Percentiles rank a stretch among this genome's conserved stretches.
These are phyloP conservation scores for Calendula officinalis DNA, from an alignment of 129 eudicot genomes.

Conservation along the genomic window DNA sequence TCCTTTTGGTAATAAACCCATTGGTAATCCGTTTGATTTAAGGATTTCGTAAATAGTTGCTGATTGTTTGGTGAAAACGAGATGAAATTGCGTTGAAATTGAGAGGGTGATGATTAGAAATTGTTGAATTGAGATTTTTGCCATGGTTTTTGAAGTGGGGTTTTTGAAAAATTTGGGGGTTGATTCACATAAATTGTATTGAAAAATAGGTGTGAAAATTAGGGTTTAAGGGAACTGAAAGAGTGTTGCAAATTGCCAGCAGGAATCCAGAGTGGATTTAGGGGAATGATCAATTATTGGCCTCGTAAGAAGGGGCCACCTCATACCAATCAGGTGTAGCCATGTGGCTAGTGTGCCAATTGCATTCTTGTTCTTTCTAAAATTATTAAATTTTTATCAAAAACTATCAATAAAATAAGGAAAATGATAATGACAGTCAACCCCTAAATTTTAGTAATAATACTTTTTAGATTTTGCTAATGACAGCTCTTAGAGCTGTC, in stretches of 20 bases:
- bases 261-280: conserved; percentile 60
- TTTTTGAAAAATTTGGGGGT: background rate
- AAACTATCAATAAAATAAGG: too few species aligned
- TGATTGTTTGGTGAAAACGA: conserved; percentile 18
- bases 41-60: conserved; percentile 62
- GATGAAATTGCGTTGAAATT: conserved; percentile 13
- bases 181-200: too few species aligned
- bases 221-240: conserved; percentile 44
- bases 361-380: conserved; percentile 7
- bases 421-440: too few species aligned
- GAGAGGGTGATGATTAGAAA: conserved; percentile 20
- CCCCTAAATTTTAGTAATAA: background rate
- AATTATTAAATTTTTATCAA: too few species aligned
- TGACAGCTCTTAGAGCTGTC: too few species aligned
- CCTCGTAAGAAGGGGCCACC: conserved; percentile 15
- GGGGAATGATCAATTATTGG: conserved; percentile 79
- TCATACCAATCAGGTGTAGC: conserved; percentile 21
- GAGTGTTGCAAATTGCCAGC: conserved; percentile 48
- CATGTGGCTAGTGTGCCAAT: conserved; percentile 29
- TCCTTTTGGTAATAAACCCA: conserved; percentile 77
- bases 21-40: conserved; percentile 55
- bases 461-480: background rate
- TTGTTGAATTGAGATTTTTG: conserved; percentile 16
- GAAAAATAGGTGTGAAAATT: background rate
- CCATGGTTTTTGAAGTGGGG: conserved; percentile 16